phyloP scores from a whole-genome alignment of 352 stramenopile species.

The Globisporangium lucens region DNA sequence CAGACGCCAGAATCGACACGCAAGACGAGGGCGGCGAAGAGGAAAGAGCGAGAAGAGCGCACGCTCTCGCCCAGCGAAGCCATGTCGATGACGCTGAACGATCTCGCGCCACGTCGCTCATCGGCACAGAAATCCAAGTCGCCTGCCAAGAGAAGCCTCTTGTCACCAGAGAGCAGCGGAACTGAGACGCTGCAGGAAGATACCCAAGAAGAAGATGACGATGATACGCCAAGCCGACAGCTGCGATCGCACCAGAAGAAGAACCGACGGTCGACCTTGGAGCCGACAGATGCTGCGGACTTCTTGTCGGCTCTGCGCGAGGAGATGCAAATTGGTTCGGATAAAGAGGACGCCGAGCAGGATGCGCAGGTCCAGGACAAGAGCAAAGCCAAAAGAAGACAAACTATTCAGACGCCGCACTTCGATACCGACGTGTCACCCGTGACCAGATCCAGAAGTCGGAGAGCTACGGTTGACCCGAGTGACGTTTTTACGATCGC shows the following conservation, averaged over 20 bases:
- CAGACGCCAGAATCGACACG: conserved; percentile 15
- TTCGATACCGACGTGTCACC: conserved; percentile 18
- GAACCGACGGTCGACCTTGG: conserved; percentile 45
- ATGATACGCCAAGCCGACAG: neutral
- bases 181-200: conserved; percentile 15
- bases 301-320: conserved; percentile 42
- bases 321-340: conserved; percentile 1
- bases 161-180: conserved; percentile 5
- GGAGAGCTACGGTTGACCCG: conserved; percentile 53
- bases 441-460: conserved; percentile 23
- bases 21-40: conserved; percentile 16
- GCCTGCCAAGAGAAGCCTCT: conserved; percentile 15
- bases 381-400: conserved; percentile 7
- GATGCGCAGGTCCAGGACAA: neutral
- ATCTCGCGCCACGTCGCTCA: conserved; percentile 1
- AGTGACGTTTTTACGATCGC: conserved; percentile 35
- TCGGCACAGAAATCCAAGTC: conserved; percentile 11
- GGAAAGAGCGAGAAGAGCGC: conserved; percentile 17
- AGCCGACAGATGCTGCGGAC: conserved; percentile 38
- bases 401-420: neutral
- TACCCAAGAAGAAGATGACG: conserved; percentile 17
- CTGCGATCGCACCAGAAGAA: conserved; percentile 11
- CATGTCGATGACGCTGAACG: conserved; percentile 13
- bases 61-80: conserved; percentile 21
- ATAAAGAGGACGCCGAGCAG: conserved; percentile 11